Conservation (phyloP, 2,329 filamentous ascomycete genomes). For the Exophiala bonariae region DNA sequence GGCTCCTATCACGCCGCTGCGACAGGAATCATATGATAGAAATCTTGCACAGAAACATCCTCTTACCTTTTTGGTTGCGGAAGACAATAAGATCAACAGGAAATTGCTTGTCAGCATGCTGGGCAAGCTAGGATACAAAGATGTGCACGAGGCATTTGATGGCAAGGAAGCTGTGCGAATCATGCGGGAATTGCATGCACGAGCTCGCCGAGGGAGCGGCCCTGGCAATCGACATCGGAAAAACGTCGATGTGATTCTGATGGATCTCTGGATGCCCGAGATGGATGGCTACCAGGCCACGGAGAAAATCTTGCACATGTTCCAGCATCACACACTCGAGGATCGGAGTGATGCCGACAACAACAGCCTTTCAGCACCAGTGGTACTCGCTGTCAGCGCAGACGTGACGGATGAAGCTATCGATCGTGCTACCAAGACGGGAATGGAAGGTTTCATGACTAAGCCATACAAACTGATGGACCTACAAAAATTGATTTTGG, state of each 20-base stretch:
- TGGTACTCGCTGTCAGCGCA: constrained; percentile 64
- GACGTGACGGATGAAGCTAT: constrained; percentile 66
- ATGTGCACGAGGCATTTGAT: constrained; percentile 66
- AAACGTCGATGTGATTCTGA: constrained; percentile 64
- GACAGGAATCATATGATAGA: constrained; percentile 44
- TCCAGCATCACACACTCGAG: constrained; percentile 36
- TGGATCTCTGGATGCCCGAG: constrained; percentile 77
- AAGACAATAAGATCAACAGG: constrained; percentile 73
- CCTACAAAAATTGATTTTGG: constrained; percentile 59
- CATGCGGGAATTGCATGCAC: constrained; percentile 49
- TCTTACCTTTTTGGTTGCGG: constrained; percentile 67
- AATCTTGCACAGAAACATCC: constrained; percentile 61
- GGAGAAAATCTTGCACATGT: constrained; percentile 59
- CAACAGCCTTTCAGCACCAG: constrained; percentile 32
- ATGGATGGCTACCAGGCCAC: constrained; percentile 73
- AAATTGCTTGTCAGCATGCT: constrained; percentile 67
- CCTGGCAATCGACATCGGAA: constrained; percentile 9
- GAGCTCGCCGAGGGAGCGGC: constrained; percentile 5
- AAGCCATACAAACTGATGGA: constrained; percentile 67
- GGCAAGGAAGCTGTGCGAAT: constrained; percentile 66
- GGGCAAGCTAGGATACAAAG: constrained; percentile 64
- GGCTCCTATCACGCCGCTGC: background rate
- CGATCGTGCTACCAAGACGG: constrained; percentile 59
- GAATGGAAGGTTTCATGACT: constrained; percentile 68
- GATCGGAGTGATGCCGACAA: constrained; percentile 15